These are phyloP conservation scores for Xylaria sp. DNA, from an alignment of 2,329 filamentous ascomycete species.

Conservation along the genomic window DNA sequence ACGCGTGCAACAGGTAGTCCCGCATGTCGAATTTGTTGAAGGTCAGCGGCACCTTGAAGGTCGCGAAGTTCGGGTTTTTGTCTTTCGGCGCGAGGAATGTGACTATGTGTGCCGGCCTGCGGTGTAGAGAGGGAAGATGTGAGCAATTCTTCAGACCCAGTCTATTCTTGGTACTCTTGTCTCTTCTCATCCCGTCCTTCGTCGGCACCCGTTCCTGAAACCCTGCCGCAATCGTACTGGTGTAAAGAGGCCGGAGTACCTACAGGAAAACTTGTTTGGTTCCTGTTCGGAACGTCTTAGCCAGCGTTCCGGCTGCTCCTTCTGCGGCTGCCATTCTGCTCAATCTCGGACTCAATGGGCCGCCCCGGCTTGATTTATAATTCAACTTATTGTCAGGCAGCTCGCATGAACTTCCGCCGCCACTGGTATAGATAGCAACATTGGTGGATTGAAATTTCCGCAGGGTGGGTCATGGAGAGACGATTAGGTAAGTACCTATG, in stretches of 20 bases:
- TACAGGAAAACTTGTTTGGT: constrained; percentile 44
- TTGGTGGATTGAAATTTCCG: constrained; percentile 30
- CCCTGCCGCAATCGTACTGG: not conserved
- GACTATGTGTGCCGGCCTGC: constrained; percentile 80
- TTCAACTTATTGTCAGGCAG: not conserved
- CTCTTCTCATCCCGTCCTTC: not conserved
- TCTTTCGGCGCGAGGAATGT: constrained; percentile 75
- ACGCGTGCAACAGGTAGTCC: constrained; percentile 90
- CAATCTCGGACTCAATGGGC: not conserved
- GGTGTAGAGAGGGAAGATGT: not conserved
- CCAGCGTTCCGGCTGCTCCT: constrained; percentile 12
- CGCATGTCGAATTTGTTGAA: constrained; percentile 97
- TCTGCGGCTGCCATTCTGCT: constrained; percentile 22
- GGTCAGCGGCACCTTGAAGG: constrained; percentile 86
- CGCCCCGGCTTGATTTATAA: not conserved
- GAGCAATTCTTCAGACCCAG: not conserved
- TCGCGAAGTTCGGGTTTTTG: constrained; percentile 76
- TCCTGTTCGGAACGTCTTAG: constrained; percentile 37
- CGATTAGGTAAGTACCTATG: not conserved
- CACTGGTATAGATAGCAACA: not conserved
- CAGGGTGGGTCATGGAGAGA: constrained; percentile 9
- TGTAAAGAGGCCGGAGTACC: constrained; percentile 10
- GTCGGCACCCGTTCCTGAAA: not conserved
- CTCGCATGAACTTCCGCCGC: constrained; percentile 3
- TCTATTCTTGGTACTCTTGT: not conserved